These are phyloP conservation scores for Drechslera avenae DNA, from an alignment of 2,329 filamentous ascomycete species.

Conservation along the genomic window DNA sequence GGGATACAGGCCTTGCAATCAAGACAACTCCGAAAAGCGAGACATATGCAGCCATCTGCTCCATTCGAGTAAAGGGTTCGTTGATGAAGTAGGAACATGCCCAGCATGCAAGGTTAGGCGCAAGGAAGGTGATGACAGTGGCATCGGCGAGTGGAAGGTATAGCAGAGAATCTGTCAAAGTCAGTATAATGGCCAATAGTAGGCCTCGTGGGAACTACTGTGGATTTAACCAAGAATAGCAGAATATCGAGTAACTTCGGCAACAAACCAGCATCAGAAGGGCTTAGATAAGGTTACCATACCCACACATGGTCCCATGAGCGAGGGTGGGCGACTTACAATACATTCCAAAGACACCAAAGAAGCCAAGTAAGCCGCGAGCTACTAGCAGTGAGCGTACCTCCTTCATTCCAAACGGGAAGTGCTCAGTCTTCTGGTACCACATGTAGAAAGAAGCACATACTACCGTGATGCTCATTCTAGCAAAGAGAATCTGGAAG, in stretches of 20 bases:
- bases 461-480: constrained; percentile 75
- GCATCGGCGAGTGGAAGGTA: constrained; percentile 87
- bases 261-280: neutral
- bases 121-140: constrained; percentile 86
- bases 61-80: constrained; percentile 77
- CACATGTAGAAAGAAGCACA: constrained; percentile 75
- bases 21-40: constrained; percentile 81
- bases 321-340: constrained; percentile 52
- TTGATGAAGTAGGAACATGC: constrained; percentile 75
- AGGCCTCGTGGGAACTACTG: constrained; percentile 4
- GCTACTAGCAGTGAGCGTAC: constrained; percentile 71
- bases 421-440: constrained; percentile 68
- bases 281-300: constrained; percentile 10
- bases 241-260: neutral
- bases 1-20: constrained; percentile 72
- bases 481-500: constrained; percentile 76
- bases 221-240: constrained; percentile 1
- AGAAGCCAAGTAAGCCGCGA: constrained; percentile 73
- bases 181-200: constrained; percentile 27
- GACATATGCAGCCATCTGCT: constrained; percentile 75
- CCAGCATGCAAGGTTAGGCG: constrained; percentile 78
- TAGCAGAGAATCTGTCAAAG: constrained; percentile 62
- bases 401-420: constrained; percentile 70
- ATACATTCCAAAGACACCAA: constrained; percentile 79
- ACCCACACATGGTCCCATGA: constrained; percentile 22